A percentile compares a stretch with the other conserved stretches of the same genome.
These are phyloP conservation scores for Megacollybia platyphylla DNA, from an alignment of 1,284 basidiomycete genomes.

Conservation along the genomic window DNA sequence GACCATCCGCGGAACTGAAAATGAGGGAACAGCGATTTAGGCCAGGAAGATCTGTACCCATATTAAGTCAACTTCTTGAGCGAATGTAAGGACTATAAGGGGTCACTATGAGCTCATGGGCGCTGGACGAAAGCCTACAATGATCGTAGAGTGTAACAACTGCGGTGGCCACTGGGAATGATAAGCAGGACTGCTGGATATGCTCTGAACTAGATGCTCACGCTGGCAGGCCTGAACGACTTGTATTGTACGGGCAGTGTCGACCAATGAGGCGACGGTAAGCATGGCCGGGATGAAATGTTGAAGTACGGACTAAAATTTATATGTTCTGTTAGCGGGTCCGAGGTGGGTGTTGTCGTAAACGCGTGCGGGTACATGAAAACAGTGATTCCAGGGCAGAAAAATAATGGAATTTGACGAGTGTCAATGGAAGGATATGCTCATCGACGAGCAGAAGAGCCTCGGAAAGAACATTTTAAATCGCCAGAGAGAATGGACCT, in stretches of 20 bases:
- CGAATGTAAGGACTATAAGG: slow-evolving; percentile 14
- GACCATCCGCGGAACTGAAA: slow-evolving; percentile 13
- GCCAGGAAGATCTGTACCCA: slow-evolving; percentile 11
- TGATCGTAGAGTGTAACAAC: slow-evolving; percentile 16
- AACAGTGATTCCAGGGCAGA: too few species aligned
- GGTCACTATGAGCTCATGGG: neutral
- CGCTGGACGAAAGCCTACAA: slow-evolving; percentile 9
- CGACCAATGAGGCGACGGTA: neutral
- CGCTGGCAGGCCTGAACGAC: neutral
- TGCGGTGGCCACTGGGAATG: slow-evolving; percentile 12
- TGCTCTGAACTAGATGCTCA: neutral
- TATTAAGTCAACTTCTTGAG: slow-evolving; percentile 15
- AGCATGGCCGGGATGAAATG: too few species aligned
- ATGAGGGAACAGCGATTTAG: neutral
- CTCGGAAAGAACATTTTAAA: too few species aligned
- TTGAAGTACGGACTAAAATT: too few species aligned
- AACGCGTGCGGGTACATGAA: too few species aligned
- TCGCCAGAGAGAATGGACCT: too few species aligned
- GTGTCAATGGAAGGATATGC: too few species aligned
- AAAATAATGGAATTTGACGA: too few species aligned
- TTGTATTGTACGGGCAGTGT: neutral
- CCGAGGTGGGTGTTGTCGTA: too few species aligned
- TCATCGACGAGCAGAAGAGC: too few species aligned
- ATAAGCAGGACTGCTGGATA: neutral
- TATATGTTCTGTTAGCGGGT: too few species aligned